Evolutionary conservation across 805 yeast species (phyloP), one percentile per base, ranked within the genome.

Genomic region (Zygosaccharomyces rouxii): DNA sequence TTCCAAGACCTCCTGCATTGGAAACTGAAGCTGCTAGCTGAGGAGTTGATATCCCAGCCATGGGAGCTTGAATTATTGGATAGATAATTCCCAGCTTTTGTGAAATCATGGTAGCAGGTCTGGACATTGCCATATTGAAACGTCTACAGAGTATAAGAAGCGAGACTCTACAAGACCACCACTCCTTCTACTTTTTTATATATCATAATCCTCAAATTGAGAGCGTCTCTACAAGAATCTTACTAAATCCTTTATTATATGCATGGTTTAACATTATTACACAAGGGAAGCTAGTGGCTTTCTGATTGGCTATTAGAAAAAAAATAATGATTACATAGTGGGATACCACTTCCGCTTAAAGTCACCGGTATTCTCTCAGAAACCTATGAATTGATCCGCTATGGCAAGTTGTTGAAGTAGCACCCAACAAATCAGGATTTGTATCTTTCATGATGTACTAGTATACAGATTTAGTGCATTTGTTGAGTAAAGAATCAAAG

Each of bases 31-130:
- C 69, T 0, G 81, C 81, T 48, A 79, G 55, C 26, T 63, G 59
- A 1, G 71, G 64, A 0, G 78, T 76, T 11, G 76, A 67, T 2
- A 77, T 71, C 0, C 83, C 83, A 1, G 84, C 83, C 84, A 80
- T 79, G 18, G 84, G 84, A 0, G 84, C 72, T 56, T 78, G 83
- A 30, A 80, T 63, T 3, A 80, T 63, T 3, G 80, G 81, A 46
- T 58, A 59, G 38, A 56, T 65, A n/a, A 72, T 49, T 3, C 68
- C 71, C 19, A 73, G 54, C 4, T 48, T 46, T 6, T 37, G 37
- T 6, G 58, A 38, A 42, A 61, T 57, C 40, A 29, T 41, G 10
- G 7, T 14, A 2, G 18, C 4, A 11, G 28, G 13, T 16, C 21
- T 16, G 10, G 4, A 9, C 19, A 16, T 16, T 4, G 6, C 9